A percentile compares a stretch with the other conserved stretches of the same genome.
These are phyloP conservation scores for Fusarium heterosporum DNA, from an alignment of 2,329 filamentous ascomycete genomes.

Conservation along the genomic window DNA sequence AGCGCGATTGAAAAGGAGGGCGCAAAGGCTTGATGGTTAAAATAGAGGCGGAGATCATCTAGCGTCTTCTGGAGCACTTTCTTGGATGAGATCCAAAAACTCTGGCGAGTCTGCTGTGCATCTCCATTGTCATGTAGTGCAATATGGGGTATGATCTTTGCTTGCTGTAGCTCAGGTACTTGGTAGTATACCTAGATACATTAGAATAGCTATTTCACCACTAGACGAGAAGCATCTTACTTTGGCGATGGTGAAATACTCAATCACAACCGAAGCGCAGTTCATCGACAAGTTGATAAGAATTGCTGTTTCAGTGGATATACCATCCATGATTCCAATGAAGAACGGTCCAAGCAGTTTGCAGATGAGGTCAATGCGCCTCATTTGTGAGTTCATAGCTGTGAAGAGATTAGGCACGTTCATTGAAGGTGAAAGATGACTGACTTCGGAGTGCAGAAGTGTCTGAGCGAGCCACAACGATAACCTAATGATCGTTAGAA, in stretches of 20 bases:
- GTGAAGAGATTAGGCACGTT: neutral
- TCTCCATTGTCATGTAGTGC: neutral
- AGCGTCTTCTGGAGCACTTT: constrained; percentile 21
- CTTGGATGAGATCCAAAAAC: constrained; percentile 3
- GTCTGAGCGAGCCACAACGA: constrained; percentile 45
- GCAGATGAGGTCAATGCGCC: constrained; percentile 71
- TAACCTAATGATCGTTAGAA: constrained; percentile 41
- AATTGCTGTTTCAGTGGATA: constrained; percentile 62
- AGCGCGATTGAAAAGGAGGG: constrained; percentile 70
- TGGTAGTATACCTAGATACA: constrained; percentile 43
- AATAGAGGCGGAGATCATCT: constrained; percentile 56
- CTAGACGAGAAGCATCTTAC: neutral
- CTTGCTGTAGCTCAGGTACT: constrained; percentile 44
- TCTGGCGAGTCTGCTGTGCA: neutral
- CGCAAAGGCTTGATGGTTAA: constrained; percentile 66
- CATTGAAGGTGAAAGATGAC: neutral
- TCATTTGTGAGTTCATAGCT: constrained; percentile 68
- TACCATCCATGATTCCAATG: constrained; percentile 64
- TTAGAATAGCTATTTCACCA: constrained; percentile 1
- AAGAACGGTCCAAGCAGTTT: constrained; percentile 68
- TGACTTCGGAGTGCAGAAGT: constrained; percentile 35
- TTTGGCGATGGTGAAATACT: constrained; percentile 63
- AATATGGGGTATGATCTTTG: constrained; percentile 32
- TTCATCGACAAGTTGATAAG: constrained; percentile 63
- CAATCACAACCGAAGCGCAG: constrained; percentile 59